Conservation (phyloP, 805 yeast species). For the Pichia californica region DNA sequence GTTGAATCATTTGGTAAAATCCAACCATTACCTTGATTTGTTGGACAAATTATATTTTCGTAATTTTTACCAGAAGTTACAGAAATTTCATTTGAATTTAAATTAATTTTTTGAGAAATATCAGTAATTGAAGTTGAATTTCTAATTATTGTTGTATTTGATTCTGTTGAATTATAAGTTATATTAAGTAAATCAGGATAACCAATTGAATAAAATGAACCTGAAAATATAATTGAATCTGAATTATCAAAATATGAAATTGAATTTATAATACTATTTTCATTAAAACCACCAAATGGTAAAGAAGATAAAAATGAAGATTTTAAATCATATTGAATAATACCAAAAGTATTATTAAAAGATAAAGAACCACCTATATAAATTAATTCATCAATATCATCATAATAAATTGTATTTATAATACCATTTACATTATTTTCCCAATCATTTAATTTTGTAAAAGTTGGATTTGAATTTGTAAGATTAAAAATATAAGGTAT, state of each 20-base stretch:
- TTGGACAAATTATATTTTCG: conserved; percentile 52
- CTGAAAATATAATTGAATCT: conserved; percentile 69
- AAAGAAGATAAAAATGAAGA: conserved; percentile 37
- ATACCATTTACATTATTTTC: conserved; percentile 28
- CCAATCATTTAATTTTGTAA: conserved; percentile 20
- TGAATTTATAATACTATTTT: conserved; percentile 51
- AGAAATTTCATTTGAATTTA: conserved; percentile 3
- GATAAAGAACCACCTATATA: conserved; percentile 79
- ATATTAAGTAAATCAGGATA: conserved; percentile 34
- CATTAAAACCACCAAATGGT: conserved; percentile 74
- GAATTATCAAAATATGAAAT: conserved; percentile 42
- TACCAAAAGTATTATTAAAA: conserved; percentile 46
- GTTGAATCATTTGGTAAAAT: conserved; percentile 35
- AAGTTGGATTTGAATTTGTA: neutral
- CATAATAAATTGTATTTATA: conserved; percentile 42
- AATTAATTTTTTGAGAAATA: conserved; percentile 37
- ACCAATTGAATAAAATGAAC: conserved; percentile 61
- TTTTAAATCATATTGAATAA: conserved; percentile 54
- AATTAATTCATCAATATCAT: conserved; percentile 39
- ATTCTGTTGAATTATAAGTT: conserved; percentile 18
- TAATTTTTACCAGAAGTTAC: conserved; percentile 24
- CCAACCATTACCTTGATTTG: conserved; percentile 41
- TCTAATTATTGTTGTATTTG: conserved; percentile 19
- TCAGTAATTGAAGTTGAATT: conserved; percentile 19
- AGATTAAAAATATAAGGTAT: conserved; percentile 20